A percentile compares a stretch with the other conserved stretches of the same genome.
Conservation (phyloP, 805 yeast species). For the Schwanniomyces vanrijiae region DNA sequence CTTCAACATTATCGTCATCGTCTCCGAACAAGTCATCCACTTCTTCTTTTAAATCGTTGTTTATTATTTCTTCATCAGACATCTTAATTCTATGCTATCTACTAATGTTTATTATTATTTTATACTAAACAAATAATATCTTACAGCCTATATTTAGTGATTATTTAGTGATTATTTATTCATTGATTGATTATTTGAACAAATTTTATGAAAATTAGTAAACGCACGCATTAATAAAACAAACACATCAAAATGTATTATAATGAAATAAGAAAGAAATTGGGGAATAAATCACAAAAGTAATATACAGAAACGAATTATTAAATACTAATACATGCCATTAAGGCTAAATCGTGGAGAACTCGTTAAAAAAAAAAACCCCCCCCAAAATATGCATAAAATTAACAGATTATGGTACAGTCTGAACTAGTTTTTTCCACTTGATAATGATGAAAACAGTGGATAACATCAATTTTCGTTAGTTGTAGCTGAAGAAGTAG, state of each 20-base stretch:
- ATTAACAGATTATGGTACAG: background rate
- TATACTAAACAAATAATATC: background rate
- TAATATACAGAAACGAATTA: background rate
- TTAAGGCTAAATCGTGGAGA: background rate
- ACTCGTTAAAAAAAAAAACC: background rate
- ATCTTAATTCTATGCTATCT: conserved; percentile 8
- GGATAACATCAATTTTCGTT: background rate
- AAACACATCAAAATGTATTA: background rate
- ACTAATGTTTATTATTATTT: background rate
- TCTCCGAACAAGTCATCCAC: conserved; percentile 39
- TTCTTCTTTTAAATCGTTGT: conserved; percentile 18
- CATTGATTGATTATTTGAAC: background rate
- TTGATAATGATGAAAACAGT: background rate
- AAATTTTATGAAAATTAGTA: conserved; percentile 1
- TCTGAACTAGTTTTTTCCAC: background rate
- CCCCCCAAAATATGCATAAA: background rate
- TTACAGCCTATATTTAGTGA: background rate
- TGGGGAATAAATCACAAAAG: background rate
- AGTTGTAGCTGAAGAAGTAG: conserved; percentile 5
- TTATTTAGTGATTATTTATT: background rate
- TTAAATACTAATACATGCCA: background rate
- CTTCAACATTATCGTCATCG: conserved; percentile 31
- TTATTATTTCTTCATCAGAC: conserved; percentile 24
- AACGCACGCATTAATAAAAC: background rate
- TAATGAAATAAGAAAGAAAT: background rate